A percentile compares a stretch with the other conserved stretches of the same genome.
phyloP scores from a whole-genome alignment of 2,329 filamentous ascomycete species.

The Aquanectria penicillioides region DNA sequence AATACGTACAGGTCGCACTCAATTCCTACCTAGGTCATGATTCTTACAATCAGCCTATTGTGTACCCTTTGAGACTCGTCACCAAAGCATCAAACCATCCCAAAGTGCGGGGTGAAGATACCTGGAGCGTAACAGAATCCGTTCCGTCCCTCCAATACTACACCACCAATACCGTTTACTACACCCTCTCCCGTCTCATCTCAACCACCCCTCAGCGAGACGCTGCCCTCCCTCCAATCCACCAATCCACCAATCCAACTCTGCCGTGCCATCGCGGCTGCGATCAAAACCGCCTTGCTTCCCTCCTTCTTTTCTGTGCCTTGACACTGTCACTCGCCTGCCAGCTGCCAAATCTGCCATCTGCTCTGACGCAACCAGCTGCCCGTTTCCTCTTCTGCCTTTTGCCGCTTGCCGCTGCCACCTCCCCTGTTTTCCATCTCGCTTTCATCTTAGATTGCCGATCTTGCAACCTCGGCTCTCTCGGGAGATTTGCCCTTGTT shows the following conservation, averaged over 20 bases:
- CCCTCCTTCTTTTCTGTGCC: slow-evolving; percentile 39
- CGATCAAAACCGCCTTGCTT: slow-evolving; percentile 34
- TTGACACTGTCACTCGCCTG: slow-evolving; percentile 23
- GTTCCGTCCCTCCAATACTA: slow-evolving; percentile 43
- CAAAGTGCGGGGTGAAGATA: slow-evolving; percentile 41
- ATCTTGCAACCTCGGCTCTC: slow-evolving; percentile 30
- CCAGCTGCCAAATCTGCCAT: slow-evolving; percentile 30
- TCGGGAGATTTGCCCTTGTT: slow-evolving; percentile 27
- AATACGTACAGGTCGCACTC: slow-evolving; percentile 36
- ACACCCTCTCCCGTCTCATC: slow-evolving; percentile 34
- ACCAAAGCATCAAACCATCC: slow-evolving; percentile 21
- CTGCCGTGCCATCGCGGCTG: slow-evolving; percentile 32
- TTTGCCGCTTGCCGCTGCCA: slow-evolving; percentile 24
- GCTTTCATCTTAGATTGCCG: slow-evolving; percentile 27
- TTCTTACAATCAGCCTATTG: slow-evolving; percentile 36
- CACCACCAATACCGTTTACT: slow-evolving; percentile 10
- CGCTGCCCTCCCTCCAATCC: slow-evolving; percentile 15
- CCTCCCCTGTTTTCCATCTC: slow-evolving; percentile 15
- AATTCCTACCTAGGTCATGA: slow-evolving; percentile 5
- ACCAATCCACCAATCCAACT: slow-evolving; percentile 20
- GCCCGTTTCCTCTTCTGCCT: slow-evolving; percentile 32
- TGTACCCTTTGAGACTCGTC: slow-evolving; percentile 20
- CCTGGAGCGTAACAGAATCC: slow-evolving; percentile 38
- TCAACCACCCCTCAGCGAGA: slow-evolving; percentile 30
- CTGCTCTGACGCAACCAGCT: slow-evolving; percentile 39